phyloP scores from a whole-genome alignment of 192 early-diverging fungal species.

The Entomortierella lignicola region DNA sequence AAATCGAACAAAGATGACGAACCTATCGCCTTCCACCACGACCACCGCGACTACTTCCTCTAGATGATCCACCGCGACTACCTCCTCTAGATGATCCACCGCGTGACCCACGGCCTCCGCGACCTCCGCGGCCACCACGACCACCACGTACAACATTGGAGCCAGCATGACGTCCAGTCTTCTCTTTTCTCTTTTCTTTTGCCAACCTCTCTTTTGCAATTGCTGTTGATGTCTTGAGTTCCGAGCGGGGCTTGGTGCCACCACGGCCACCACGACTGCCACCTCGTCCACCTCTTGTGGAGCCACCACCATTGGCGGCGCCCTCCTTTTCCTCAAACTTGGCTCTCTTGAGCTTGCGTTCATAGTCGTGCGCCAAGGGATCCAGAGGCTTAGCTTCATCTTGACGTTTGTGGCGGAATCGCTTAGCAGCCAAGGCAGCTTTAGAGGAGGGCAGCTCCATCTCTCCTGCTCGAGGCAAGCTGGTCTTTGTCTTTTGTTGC shows the following conservation, averaged over 20 bases:
- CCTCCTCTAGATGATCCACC: constrained; percentile 23
- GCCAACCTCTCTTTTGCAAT: constrained; percentile 81
- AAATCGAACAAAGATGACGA: neutral
- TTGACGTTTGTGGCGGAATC: constrained; percentile 84
- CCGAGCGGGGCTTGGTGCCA: constrained; percentile 61
- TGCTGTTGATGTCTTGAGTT: constrained; percentile 83
- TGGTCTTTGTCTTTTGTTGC: constrained; percentile 88
- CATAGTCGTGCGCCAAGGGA: constrained; percentile 71
- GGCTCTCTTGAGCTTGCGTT: constrained; percentile 71
- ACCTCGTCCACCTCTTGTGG: constrained; percentile 44
- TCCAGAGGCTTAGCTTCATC: constrained; percentile 79
- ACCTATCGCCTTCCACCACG: constrained; percentile 38
- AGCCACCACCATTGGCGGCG: constrained; percentile 26
- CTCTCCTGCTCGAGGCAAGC: constrained; percentile 88
- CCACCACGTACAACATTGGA: constrained; percentile 46
- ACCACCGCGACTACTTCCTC: constrained; percentile 18
- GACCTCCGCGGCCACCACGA: constrained; percentile 36
- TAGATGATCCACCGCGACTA: constrained; percentile 13
- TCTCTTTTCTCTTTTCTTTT: constrained; percentile 81
- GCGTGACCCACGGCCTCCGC: constrained; percentile 12
- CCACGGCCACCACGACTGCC: constrained; percentile 54
- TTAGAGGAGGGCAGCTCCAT: constrained; percentile 73
- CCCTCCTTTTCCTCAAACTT: constrained; percentile 60
- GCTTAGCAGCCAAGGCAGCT: constrained; percentile 58
- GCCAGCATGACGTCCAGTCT: constrained; percentile 70